Conservation (phyloP, 352 stramenopile genomes). For the Globisporangium yorkense region DNA sequence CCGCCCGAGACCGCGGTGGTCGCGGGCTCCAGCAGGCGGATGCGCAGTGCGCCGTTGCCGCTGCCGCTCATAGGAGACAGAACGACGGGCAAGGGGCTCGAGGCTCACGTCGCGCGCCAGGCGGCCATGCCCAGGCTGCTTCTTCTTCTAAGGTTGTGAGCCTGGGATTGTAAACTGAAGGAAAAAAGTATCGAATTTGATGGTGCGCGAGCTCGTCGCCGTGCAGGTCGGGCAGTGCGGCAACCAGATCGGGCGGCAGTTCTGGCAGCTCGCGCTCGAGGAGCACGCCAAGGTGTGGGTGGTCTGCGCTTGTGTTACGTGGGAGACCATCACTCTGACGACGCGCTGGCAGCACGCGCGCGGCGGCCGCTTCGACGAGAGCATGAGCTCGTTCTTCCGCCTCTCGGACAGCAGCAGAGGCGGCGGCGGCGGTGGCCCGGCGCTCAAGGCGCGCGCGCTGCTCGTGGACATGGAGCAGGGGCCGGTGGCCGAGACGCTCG, state of each 20-base stretch:
- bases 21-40: conserved; percentile 48
- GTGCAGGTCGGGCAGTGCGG: conserved; percentile 92
- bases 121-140: too few species aligned
- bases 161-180: background rate
- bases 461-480: conserved; percentile 93
- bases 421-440: conserved; percentile 20
- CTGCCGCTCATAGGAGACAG: conserved; percentile 2
- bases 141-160: background rate
- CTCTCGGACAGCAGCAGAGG: conserved; percentile 73
- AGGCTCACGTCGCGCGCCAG: background rate
- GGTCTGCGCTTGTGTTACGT: background rate
- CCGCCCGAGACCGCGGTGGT: conserved; percentile 40
- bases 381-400: conserved; percentile 91
- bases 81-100: background rate
- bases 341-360: conserved; percentile 26
- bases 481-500: conserved; percentile 78
- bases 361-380: conserved; percentile 76
- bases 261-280: conserved; percentile 88
- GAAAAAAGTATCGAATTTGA: background rate
- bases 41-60: conserved; percentile 17
- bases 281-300: conserved; percentile 76
- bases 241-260: conserved; percentile 92
- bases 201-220: conserved; percentile 81
- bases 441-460: conserved; percentile 81
- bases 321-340: background rate